Base-by-base conservation (phyloP, 148 eudicot species). In the Rheum nobile region DNA sequence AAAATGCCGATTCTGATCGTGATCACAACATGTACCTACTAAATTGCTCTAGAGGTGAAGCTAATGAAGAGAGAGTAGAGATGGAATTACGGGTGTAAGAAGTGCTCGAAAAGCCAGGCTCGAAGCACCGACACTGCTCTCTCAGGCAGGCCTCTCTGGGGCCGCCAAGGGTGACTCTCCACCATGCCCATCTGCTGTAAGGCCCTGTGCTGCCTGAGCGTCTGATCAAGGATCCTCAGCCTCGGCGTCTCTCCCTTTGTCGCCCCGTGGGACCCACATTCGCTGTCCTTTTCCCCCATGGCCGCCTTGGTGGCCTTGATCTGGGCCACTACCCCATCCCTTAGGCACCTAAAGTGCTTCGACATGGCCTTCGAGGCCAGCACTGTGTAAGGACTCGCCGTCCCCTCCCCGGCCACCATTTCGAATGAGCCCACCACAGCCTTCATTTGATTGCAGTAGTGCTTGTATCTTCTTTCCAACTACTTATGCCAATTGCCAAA, bases 21-120 rank as follows among this genome's bases (percentile, higher is more conserved):
- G 67, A 59, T 59, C 67, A 59, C 16, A 59, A 59, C 67, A 11
- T 59, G 34, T 59, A 59, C 67, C 67, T 26, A 26, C 32, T 12
- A 14, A 54, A 28, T 71, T n/a, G 14, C 46, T 12, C 46, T 42
- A 42, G 17, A 16, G 19, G 19, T 48, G 22, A 28, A 73, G 11
- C 67, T 31, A 57, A 78, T 80, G 3, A 43, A 4, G 46, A 57
- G 75, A 28, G 37, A 75, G 71, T 11, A n/a, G 26, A 16, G 61
- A 48, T 32, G 42, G 17, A 13, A 7, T 82, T 90, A 95, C 99
- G 99, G 99, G 83, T 95, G 94, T 39, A 95, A 90, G 75, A 92
- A 95, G 80, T 95, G 97, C 82, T 95, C 99, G 32, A 95, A 95
- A 68, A 95, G 96, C 99, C 99, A 95, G 71, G 99, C 99, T 2